Percentiles rank a stretch among this genome's conserved stretches.
phyloP scores from a whole-genome alignment of 1,139 yeast genomes.

The Blastobotrys illinoisensis region DNA sequence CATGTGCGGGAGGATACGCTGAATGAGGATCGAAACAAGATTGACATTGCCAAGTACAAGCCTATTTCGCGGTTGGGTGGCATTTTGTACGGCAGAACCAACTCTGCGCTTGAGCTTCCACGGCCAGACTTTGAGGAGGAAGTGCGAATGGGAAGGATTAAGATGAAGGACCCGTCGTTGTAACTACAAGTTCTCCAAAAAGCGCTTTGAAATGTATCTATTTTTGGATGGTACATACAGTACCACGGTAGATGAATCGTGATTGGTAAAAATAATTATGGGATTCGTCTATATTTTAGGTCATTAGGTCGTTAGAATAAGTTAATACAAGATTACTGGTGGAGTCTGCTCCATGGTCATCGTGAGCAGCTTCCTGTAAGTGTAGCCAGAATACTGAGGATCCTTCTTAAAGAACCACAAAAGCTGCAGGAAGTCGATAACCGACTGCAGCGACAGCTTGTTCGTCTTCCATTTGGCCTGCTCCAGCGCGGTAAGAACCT shows the following conservation, averaged over 20 bases:
- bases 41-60: constrained; percentile 46
- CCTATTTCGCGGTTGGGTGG: constrained; percentile 59
- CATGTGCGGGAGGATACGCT: constrained; percentile 53
- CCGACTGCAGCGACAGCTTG: constrained; percentile 15
- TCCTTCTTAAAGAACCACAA: constrained; percentile 19
- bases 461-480: constrained; percentile 12
- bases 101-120: constrained; percentile 40
- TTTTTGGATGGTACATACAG: too few relatives aligned
- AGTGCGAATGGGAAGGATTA: constrained; percentile 4
- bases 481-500: constrained; percentile 15
- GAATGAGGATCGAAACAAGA: constrained; percentile 36
- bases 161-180: background rate
- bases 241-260: too few relatives aligned
- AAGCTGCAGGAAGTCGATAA: constrained; percentile 14
- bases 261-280: too few relatives aligned
- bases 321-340: constrained; percentile 13
- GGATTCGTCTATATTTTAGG: too few relatives aligned
- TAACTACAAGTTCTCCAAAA: too few relatives aligned
- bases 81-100: constrained; percentile 42
- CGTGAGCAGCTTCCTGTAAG: constrained; percentile 15
- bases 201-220: too few relatives aligned
- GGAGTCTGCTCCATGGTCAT: constrained; percentile 12
- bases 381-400: constrained; percentile 9
- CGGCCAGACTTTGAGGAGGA: constrained; percentile 36
- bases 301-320: background rate